A percentile compares a stretch with the other conserved stretches of the same genome.
These are phyloP conservation scores for Starmerella davenportii DNA, from an alignment of 805 yeast species.

Conservation along the genomic window DNA sequence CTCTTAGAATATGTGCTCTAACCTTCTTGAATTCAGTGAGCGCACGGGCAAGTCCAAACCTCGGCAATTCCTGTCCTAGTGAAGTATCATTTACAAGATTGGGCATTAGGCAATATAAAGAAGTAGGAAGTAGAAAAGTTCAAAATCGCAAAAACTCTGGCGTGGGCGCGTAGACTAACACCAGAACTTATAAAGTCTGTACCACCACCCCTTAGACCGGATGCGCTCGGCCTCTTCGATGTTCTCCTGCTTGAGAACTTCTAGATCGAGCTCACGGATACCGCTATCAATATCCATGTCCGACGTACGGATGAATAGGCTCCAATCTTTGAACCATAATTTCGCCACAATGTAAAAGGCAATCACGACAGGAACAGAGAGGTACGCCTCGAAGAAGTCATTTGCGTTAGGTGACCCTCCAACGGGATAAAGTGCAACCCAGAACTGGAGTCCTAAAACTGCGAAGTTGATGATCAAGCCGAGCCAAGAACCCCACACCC, in stretches of 20 bases:
- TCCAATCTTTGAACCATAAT: slow-evolving; percentile 25
- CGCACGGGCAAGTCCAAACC: no score
- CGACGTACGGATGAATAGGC: no score
- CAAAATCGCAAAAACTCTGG: no score
- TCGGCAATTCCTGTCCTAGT: no score
- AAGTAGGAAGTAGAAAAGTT: no score
- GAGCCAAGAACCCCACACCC: slow-evolving; percentile 40
- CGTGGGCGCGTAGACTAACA: slow-evolving; percentile 5
- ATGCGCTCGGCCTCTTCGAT: slow-evolving; percentile 3
- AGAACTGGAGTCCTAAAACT: slow-evolving; percentile 46
- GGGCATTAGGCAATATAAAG: no score
- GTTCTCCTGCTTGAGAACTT: slow-evolving; percentile 2
- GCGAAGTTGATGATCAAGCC: slow-evolving; percentile 35
- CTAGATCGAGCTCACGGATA: slow-evolving; percentile 34
- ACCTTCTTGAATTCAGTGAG: no score
- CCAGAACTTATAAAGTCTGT: slow-evolving; percentile 6
- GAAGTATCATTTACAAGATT: neutral
- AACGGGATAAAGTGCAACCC: slow-evolving; percentile 43
- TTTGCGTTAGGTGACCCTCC: slow-evolving; percentile 24
- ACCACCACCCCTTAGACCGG: neutral
- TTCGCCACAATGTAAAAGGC: slow-evolving; percentile 38
- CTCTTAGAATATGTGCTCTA: no score
- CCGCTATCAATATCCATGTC: slow-evolving; percentile 49
- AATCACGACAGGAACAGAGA: slow-evolving; percentile 29
- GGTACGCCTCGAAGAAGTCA: slow-evolving; percentile 34